A percentile compares a stretch with the other conserved stretches of the same genome.
Evolutionary conservation across 169 alveolate genomes (phyloP).

Genomic region (Amoebophrya sp.): DNA sequence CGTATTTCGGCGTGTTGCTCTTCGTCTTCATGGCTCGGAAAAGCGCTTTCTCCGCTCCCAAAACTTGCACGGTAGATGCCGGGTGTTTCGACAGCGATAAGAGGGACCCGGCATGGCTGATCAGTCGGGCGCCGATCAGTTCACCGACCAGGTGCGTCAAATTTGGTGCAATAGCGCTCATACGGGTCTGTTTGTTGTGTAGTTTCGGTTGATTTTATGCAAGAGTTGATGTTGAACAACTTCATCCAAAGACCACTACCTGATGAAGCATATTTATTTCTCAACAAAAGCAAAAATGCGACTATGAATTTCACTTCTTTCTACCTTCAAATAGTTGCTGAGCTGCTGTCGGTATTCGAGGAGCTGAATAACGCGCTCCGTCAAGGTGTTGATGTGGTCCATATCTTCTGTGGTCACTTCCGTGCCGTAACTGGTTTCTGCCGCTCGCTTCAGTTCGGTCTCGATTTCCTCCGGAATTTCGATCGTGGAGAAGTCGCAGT

Average conservation of each 20-base stretch:
- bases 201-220: too few species aligned
- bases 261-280: too few species aligned
- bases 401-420: slow-evolving; percentile 94
- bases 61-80: slow-evolving; percentile 96
- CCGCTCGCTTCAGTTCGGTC: slow-evolving; percentile 91
- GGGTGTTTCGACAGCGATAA: slow-evolving; percentile 97
- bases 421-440: slow-evolving; percentile 98
- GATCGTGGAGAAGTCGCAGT: background rate
- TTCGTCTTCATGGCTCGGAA: slow-evolving; percentile 97
- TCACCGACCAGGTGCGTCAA: slow-evolving; percentile 96
- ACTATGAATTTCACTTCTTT: too few species aligned
- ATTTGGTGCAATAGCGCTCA: slow-evolving; percentile 98
- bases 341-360: slow-evolving; percentile 80
- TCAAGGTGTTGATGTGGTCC: slow-evolving; percentile 78
- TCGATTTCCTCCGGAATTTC: slow-evolving; percentile 71
- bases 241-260: too few species aligned
- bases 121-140: slow-evolving; percentile 97
- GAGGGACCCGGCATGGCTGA: slow-evolving; percentile 97
- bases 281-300: too few species aligned
- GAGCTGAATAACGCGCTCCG: slow-evolving; percentile 88
- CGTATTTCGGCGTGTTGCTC: slow-evolving; percentile 98
- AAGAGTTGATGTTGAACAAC: too few species aligned
- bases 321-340: slow-evolving; percentile 17
- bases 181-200: slow-evolving; percentile 84
- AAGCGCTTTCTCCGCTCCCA: slow-evolving; percentile 89